A percentile compares a stretch with the other conserved stretches of the same genome.
Conservation (phyloP, 2,329 filamentous ascomycete genomes). For the Cercospora citrullina region DNA sequence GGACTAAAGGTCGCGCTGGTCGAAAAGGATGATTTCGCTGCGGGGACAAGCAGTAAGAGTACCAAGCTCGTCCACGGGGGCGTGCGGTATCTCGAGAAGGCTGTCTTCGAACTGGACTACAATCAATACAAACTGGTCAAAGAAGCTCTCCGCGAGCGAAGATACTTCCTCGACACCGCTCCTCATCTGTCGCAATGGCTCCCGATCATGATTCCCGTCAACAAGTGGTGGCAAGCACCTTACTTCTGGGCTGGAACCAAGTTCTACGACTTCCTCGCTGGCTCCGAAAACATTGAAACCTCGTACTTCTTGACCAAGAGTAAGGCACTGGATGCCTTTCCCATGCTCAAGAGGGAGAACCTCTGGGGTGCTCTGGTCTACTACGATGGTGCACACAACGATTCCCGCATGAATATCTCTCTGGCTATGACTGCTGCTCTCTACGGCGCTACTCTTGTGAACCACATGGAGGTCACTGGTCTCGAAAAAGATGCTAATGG, state of each 20-base stretch:
- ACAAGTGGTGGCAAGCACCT: conserved; percentile 81
- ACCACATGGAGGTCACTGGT: conserved; percentile 77
- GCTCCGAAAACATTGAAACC: conserved; percentile 82
- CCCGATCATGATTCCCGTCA: conserved; percentile 78
- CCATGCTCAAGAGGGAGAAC: conserved; percentile 79
- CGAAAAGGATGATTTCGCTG: conserved; percentile 79
- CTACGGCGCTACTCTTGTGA: conserved; percentile 79
- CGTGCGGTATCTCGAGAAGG: conserved; percentile 83
- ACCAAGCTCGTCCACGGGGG: conserved; percentile 85
- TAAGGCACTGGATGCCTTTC: conserved; percentile 83
- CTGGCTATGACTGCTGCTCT: conserved; percentile 85
- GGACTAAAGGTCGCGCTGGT: conserved; percentile 78
- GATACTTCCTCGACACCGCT: conserved; percentile 79
- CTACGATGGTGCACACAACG: conserved; percentile 90
- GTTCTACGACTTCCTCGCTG: conserved; percentile 80
- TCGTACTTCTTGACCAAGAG: conserved; percentile 86
- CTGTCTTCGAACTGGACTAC: conserved; percentile 81
- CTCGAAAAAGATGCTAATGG: conserved; percentile 74
- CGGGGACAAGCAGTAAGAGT: conserved; percentile 81
- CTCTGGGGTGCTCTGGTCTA: conserved; percentile 82
- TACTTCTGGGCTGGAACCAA: conserved; percentile 80
- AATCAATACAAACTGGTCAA: conserved; percentile 75
- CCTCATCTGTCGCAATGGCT: conserved; percentile 79
- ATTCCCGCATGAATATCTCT: conserved; percentile 89
- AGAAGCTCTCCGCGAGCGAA: conserved; percentile 78